phyloP scores from a whole-genome alignment of 1,284 basidiomycete genomes.

The Stygiomarasmius scandens region DNA sequence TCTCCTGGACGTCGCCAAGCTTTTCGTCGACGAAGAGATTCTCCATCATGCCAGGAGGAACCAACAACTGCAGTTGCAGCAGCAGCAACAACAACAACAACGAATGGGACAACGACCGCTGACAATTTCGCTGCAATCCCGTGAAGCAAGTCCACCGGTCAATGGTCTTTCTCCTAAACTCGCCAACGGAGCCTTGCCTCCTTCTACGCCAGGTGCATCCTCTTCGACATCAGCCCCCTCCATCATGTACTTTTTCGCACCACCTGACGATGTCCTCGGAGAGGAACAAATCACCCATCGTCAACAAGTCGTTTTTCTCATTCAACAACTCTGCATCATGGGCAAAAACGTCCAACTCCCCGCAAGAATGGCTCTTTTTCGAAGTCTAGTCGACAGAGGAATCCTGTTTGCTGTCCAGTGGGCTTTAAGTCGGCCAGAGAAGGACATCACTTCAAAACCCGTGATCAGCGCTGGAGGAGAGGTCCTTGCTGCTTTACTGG shows the following conservation, averaged over 20 bases:
- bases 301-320: slow-evolving; percentile 79
- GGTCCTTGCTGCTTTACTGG: slow-evolving; percentile 84
- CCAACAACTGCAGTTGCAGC: slow-evolving; percentile 13
- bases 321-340: slow-evolving; percentile 94
- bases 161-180: slow-evolving; percentile 24
- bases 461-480: slow-evolving; percentile 87
- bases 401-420: slow-evolving; percentile 91
- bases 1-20: slow-evolving; percentile 75
- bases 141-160: slow-evolving; percentile 30
- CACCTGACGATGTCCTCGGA: slow-evolving; percentile 47
- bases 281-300: slow-evolving; percentile 56
- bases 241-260: slow-evolving; percentile 50
- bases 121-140: slow-evolving; percentile 1
- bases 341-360: slow-evolving; percentile 95
- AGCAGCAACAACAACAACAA: slow-evolving; percentile 28
- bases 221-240: background rate
- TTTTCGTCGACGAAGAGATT: slow-evolving; percentile 75
- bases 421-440: slow-evolving; percentile 68
- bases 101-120: slow-evolving; percentile 8
- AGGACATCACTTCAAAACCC: slow-evolving; percentile 43
- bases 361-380: slow-evolving; percentile 86
- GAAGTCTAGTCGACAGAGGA: slow-evolving; percentile 86
- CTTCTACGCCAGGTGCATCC: slow-evolving; percentile 21
- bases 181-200: slow-evolving; percentile 29
- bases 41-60: slow-evolving; percentile 37